Evolutionary conservation across 805 yeast genomes (phyloP).

Genomic region (Myxozyma sirexii): DNA sequence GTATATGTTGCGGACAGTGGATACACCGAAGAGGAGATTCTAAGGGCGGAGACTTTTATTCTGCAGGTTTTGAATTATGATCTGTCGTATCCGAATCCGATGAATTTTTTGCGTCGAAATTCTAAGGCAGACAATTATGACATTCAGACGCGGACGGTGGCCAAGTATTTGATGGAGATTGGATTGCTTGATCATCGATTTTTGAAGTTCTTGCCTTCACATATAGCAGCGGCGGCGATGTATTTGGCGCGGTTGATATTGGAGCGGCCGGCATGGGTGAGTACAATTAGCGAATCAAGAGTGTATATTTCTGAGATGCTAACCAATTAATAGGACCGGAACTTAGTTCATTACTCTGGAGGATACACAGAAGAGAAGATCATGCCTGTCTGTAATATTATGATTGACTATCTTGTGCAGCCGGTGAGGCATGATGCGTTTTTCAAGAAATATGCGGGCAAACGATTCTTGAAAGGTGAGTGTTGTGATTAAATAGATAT

Average conservation of each 20-base stretch:
- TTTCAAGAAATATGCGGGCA: conserved; percentile 87
- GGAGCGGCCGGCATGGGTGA: conserved; percentile 51
- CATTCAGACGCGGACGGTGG: conserved; percentile 88
- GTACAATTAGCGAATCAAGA: neutral
- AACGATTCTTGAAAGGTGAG: conserved; percentile 71
- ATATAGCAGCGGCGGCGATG: conserved; percentile 97
- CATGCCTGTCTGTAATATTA: conserved; percentile 69
- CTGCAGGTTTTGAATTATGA: conserved; percentile 88
- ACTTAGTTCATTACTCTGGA: conserved; percentile 87
- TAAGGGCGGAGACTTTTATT: conserved; percentile 89
- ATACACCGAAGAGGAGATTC: conserved; percentile 75
- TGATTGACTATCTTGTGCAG: conserved; percentile 66
- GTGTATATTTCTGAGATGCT: no score
- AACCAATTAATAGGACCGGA: conserved; percentile 65
- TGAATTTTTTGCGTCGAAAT: conserved; percentile 90
- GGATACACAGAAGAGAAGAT: conserved; percentile 78
- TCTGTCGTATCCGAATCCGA: conserved; percentile 98
- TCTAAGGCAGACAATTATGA: conserved; percentile 97
- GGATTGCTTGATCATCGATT: conserved; percentile 88
- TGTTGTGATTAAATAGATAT: conserved; percentile 35
- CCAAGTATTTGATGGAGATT: conserved; percentile 87
- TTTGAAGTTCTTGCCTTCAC: conserved; percentile 85
- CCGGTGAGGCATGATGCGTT: conserved; percentile 91
- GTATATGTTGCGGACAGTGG: conserved; percentile 91
- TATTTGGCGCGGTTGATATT: conserved; percentile 77